These are phyloP conservation scores for Claviceps spartinae DNA, from an alignment of 2,329 filamentous ascomycete species.

Conservation along the genomic window DNA sequence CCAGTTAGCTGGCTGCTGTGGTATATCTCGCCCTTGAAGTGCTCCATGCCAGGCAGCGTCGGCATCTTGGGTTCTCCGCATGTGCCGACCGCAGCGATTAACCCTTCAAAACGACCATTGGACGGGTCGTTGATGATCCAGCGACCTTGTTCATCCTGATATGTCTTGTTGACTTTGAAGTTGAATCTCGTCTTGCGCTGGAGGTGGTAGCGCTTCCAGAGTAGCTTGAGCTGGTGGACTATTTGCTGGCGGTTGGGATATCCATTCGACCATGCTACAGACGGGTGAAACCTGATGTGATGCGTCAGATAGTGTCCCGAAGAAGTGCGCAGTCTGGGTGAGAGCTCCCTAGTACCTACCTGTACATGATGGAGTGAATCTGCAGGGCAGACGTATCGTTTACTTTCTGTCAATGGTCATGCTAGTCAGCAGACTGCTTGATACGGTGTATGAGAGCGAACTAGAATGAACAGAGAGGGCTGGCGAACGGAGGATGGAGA, in stretches of 20 bases:
- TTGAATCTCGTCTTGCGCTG: constrained; percentile 60
- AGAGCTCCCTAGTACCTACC: constrained; percentile 17
- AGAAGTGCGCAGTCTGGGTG: too few species aligned
- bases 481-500: not conserved
- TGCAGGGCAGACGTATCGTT: constrained; percentile 74
- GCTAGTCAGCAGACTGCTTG: not conserved
- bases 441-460: too few species aligned
- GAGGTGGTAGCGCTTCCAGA: constrained; percentile 66
- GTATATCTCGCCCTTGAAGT: constrained; percentile 57
- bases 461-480: too few species aligned
- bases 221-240: constrained; percentile 51
- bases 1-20: constrained; percentile 65
- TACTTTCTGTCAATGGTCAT: constrained; percentile 39
- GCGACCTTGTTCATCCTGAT: constrained; percentile 50
- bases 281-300: constrained; percentile 51
- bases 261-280: constrained; percentile 58
- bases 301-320: not conserved
- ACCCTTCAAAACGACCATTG: constrained; percentile 62
- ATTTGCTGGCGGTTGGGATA: constrained; percentile 71
- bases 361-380: constrained; percentile 78
- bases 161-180: constrained; percentile 53
- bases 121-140: constrained; percentile 67
- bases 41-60: constrained; percentile 53
- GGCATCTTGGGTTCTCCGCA: constrained; percentile 69
- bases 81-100: constrained; percentile 67